Evolutionary conservation across 768 basidiomycete genomes (phyloP).

Genomic region (Mycena epipterygia): DNA sequence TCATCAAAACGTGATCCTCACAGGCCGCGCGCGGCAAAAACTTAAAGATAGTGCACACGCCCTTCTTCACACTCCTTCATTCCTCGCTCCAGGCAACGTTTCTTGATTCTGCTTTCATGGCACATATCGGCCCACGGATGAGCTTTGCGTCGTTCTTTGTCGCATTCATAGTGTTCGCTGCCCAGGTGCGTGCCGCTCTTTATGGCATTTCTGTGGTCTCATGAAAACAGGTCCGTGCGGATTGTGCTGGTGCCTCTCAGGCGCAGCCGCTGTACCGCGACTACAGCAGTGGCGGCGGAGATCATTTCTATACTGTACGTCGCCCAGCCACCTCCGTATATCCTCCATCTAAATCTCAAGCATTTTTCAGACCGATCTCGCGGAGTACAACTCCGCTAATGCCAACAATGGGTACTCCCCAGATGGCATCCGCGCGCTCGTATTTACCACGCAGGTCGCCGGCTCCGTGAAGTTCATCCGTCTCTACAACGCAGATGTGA

Average conservation of each 20-base stretch:
- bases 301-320: background rate
- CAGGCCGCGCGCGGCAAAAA: too few relatives aligned
- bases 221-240: background rate
- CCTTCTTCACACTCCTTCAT: too few relatives aligned
- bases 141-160: too few relatives aligned
- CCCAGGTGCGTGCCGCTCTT: background rate
- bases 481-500: background rate
- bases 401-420: too few relatives aligned
- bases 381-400: background rate
- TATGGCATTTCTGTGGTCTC: background rate
- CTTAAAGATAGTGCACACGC: too few relatives aligned
- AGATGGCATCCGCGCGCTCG: background rate
- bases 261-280: background rate
- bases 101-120: too few relatives aligned
- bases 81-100: too few relatives aligned
- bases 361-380: too few relatives aligned
- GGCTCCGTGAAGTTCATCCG: background rate
- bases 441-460: constrained; percentile 1
- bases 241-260: background rate
- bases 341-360: too few relatives aligned
- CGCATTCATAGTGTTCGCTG: background rate
- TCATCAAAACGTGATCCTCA: too few relatives aligned
- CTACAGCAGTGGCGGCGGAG: background rate
- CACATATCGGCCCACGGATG: too few relatives aligned
- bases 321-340: background rate